Percentiles rank a stretch among this genome's conserved stretches.
These are phyloP conservation scores for Solanum ossicruentum DNA, from an alignment of 257 asterid genomes.

Conservation along the genomic window DNA sequence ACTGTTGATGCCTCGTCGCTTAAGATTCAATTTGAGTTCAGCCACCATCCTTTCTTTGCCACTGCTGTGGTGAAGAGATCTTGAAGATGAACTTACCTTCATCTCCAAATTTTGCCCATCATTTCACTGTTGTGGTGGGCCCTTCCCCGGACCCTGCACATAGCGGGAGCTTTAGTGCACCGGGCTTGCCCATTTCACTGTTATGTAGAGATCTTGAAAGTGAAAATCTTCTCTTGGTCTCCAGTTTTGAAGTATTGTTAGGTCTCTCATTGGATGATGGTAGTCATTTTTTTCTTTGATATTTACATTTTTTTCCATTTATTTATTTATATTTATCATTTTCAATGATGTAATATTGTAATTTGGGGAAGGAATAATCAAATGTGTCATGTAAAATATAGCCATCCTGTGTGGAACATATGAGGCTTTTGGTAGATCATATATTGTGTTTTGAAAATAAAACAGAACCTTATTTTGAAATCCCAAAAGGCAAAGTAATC, in stretches of 20 bases:
- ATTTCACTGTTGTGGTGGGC: neutral
- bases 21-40: constrained; percentile 63
- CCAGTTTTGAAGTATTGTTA: constrained; percentile 18
- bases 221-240: neutral
- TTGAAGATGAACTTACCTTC: constrained; percentile 14
- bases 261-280: neutral
- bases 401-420: neutral
- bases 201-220: neutral
- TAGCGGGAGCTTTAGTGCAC: too few relatives aligned
- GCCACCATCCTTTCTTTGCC: constrained; percentile 85
- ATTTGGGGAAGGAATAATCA: neutral
- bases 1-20: constrained; percentile 60
- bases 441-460: neutral
- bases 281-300: neutral
- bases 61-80: constrained; percentile 89
- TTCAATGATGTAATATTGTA: neutral
- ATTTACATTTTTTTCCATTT: neutral
- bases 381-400: neutral
- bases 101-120: constrained; percentile 25
- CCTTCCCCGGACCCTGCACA: too few relatives aligned
- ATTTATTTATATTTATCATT: neutral
- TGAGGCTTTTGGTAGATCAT: neutral
- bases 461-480: neutral
- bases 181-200: constrained; percentile 5
- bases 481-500: neutral